phyloP scores from a whole-genome alignment of 2,329 filamentous ascomycete species.

The Moelleriella libera region DNA sequence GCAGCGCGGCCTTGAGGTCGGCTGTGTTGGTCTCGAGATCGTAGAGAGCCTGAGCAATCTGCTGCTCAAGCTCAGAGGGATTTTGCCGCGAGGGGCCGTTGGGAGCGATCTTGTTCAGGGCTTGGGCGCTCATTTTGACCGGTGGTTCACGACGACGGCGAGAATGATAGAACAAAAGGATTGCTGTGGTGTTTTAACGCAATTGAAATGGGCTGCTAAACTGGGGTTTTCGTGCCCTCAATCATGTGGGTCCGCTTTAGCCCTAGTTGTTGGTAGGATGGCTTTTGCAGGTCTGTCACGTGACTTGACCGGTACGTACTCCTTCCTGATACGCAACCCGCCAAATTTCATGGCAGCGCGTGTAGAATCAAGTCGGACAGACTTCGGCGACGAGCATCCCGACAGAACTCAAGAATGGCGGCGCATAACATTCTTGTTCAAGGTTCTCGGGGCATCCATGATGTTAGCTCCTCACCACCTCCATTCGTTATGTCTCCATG shows the following conservation, averaged over 20 bases:
- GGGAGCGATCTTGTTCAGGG: constrained; percentile 94
- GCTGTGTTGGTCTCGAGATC: constrained; percentile 99
- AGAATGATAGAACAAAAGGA: constrained; percentile 9
- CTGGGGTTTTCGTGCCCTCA: constrained; percentile 27
- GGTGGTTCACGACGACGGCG: constrained; percentile 21
- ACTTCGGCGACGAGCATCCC: no score
- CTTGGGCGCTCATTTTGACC: constrained; percentile 50
- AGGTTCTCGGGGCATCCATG: no score
- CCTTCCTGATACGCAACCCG: no score
- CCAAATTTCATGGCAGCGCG: no score
- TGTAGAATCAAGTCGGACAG: no score
- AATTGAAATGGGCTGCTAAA: constrained; percentile 17
- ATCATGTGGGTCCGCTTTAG: background rate
- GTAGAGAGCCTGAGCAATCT: constrained; percentile 92
- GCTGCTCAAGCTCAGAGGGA: constrained; percentile 94
- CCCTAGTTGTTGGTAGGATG: no score
- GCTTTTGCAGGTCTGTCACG: no score
- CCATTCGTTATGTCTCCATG: no score
- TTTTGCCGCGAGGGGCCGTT: constrained; percentile 94
- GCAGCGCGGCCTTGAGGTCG: constrained; percentile 91
- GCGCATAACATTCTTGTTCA: no score
- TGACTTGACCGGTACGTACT: no score
- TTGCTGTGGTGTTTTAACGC: constrained; percentile 14
- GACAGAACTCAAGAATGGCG: no score
- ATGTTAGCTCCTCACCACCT: no score